Base-by-base conservation (phyloP, 106 monocot genomes). In the Allium cepa region DNA sequence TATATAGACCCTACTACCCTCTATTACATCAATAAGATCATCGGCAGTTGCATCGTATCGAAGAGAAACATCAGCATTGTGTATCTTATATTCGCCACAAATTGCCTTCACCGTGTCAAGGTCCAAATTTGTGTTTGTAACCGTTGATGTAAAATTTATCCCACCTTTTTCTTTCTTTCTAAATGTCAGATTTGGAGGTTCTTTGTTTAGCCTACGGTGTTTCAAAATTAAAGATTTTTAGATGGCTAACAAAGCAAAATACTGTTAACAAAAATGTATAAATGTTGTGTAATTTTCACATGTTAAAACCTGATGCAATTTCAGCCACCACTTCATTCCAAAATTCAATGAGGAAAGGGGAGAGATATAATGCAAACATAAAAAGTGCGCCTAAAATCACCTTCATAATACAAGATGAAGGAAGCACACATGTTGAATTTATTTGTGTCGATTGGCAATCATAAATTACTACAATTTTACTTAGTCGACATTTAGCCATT, bases 21-120 rank as follows among this genome's bases (percentile, higher is more conserved):
- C 97, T 26, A 99, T 99, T 46, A 89, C 87, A 72, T 99, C 92
- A 53, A 99, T 99, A 26, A 99, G 89, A 74, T 99, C 97, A 70
- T 99, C 97, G 10, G 92, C 92, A 17, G 92, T 92, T n/a, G 97
- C 97, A 73, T 99, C 97, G 62, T 79, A 99, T 60, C 97, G 84
- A 48, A 97, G 88, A 78, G 84, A 79, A 67, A 99, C 78, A 70
- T 99, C 97, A 53, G 97, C 97, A 78, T 92, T 99, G 53, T 99
- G 97, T 45, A 99, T 99, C 79, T 87, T 80, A 67, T 99, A 99
- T 79, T 99, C 97, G 63, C 89, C 76, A 60, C 97, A 99, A 67
- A 99, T 99, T 58, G 92, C 97, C 70, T 99, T 99, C 64, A 99
- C 89, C 0, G 97, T 99, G 15, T 99, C 97, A 55, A 99, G 87